A percentile compares a stretch with the other conserved stretches of the same genome.
phyloP scores from a whole-genome alignment of 148 eudicot genomes.

The Hydrangea macrophylla region DNA sequence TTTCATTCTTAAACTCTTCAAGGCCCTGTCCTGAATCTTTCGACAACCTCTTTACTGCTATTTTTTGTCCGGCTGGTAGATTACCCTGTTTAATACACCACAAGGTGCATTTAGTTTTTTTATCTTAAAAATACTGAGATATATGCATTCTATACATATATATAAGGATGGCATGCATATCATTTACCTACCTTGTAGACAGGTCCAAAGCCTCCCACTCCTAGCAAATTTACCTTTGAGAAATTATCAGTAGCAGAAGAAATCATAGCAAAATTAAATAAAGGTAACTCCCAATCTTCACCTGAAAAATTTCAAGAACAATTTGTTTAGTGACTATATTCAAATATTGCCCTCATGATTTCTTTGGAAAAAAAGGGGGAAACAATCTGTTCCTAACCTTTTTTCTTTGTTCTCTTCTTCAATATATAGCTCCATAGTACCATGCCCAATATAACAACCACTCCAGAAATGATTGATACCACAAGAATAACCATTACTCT shows the following conservation, averaged over 20 bases:
- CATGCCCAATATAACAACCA: background rate
- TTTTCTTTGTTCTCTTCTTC: background rate
- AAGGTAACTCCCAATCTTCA: conserved; percentile 3
- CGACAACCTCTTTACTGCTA: background rate
- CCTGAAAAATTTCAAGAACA: background rate
- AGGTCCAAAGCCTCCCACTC: conserved; percentile 19
- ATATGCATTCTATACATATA: too few species aligned
- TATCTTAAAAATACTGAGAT: background rate
- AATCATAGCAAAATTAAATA: conserved; percentile 4
- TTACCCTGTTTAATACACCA: background rate
- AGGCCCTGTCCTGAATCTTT: background rate
- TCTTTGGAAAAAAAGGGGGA: background rate
- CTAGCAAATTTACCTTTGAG: conserved; percentile 4
- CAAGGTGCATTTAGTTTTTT: background rate
- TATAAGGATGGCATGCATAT: too few species aligned
- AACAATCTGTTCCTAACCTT: background rate
- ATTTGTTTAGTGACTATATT: background rate
- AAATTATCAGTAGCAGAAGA: conserved; percentile 13
- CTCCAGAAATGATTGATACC: background rate
- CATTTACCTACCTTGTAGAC: conserved; percentile 11
- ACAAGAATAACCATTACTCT: background rate
- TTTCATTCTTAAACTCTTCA: background rate
- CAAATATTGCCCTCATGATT: background rate
- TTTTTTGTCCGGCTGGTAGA: background rate
- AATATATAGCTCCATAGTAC: background rate